Evolutionary conservation across 306 rosid species (phyloP).

Genomic region (Delonix regia): DNA sequence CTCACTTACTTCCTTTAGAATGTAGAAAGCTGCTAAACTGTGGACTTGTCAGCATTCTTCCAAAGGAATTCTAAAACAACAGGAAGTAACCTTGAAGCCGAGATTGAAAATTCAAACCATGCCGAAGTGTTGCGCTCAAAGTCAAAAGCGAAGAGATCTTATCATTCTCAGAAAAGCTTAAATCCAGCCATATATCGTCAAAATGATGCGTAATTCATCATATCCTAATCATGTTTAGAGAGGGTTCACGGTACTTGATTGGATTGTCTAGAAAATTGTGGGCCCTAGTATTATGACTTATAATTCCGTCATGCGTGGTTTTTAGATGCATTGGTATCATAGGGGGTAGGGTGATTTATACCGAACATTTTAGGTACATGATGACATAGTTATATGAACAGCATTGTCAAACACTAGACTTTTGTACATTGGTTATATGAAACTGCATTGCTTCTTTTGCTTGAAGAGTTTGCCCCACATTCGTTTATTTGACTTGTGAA

Average conservation of each 20-base stretch:
- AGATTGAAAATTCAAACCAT: slow-evolving; percentile 31
- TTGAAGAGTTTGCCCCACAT: slow-evolving; percentile 28
- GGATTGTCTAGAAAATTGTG: slow-evolving; percentile 29
- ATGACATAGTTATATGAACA: slow-evolving; percentile 11
- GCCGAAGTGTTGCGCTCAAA: background rate
- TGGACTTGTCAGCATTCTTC: slow-evolving; percentile 31
- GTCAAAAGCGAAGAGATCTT: slow-evolving; percentile 22
- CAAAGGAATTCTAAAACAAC: slow-evolving; percentile 31
- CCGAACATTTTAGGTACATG: slow-evolving; percentile 13
- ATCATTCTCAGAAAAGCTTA: slow-evolving; percentile 29
- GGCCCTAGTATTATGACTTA: slow-evolving; percentile 7
- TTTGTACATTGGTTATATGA: slow-evolving; percentile 40
- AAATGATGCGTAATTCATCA: slow-evolving; percentile 10
- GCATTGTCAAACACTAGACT: slow-evolving; percentile 16
- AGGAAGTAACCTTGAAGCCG: slow-evolving; percentile 29
- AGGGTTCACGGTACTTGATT: slow-evolving; percentile 40
- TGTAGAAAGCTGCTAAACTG: slow-evolving; percentile 16
- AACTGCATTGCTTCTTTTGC: slow-evolving; percentile 7
- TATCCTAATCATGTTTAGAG: slow-evolving; percentile 37
- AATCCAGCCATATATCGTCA: background rate
- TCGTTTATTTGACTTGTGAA: slow-evolving; percentile 15
- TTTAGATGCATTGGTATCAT: slow-evolving; percentile 30
- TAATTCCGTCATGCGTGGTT: slow-evolving; percentile 35
- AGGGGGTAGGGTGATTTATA: slow-evolving; percentile 28
- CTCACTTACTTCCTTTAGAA: slow-evolving; percentile 84